Base-by-base conservation (phyloP, 495 filamentous ascomycete genomes). In the Trichoderma erinaceum region DNA sequence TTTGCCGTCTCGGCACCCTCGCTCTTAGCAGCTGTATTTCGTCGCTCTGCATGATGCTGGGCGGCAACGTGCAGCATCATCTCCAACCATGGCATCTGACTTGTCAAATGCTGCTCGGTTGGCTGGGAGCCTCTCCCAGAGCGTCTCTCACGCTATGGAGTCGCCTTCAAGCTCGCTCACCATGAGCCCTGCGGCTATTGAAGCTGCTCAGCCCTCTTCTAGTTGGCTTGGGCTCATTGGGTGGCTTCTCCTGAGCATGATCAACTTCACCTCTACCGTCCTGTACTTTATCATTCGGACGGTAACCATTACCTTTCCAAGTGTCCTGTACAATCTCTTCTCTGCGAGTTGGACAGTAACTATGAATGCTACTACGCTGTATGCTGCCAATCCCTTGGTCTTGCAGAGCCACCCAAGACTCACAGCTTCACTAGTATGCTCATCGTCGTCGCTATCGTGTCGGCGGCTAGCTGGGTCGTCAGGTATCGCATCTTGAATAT, bases 291-390 rank as follows among this genome's bases (percentile, higher is more conserved):
- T 87, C 48, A 87, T 97, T 69, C 92, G 91, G 66, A 92, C 97
- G 71, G 83, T 87, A 10, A 96, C 92, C 41, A 91, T 98, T 68
- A 94, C 92, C 6, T 76, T 97, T 69, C 94, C 95, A 46, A 90
- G 92, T 76, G 87, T 93, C 77, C 84, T 97, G 8, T 98, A 97
- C 78, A 93, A 89, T 12, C 83, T 98, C 65, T 93, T 97, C 75
- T 97, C 94, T n/a, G 97, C 91, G 70, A 95, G 90, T 78, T 76
- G 95, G 78, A 99, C 95, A 0, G 90, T 99, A 74, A 99, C 95
- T 12, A 96, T 99, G 93, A 98, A 97, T 75, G 92, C 93, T 70
- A 99, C 95, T 10, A 98, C 95, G 35, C 76, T 97, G 90, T 95
- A 86, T 74, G 86, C 73, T 43, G 61, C 25, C 43, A 50, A 29